Evolutionary conservation across 257 asterid genomes (phyloP), one percentile per base, ranked within the genome.

Genomic region (Jacaranda copaia): DNA sequence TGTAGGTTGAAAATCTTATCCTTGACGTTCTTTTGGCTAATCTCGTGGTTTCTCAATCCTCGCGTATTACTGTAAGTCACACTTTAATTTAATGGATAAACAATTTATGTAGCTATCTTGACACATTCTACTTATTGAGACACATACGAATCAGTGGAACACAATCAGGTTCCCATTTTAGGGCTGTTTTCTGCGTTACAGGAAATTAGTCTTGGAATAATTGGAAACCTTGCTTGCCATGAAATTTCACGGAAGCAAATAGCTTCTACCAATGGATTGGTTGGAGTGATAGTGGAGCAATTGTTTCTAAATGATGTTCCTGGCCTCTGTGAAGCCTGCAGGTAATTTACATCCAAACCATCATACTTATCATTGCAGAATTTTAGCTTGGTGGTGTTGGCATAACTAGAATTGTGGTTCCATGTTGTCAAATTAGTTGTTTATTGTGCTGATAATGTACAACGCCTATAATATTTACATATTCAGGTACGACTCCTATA

Each of bases 181-280:
- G 78, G 57, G 38, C 60, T 80, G 55, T 18, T 32, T 81, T 36
- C n/a, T n/a, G 60, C 74, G 77, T 79, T 62, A 48, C 90, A 96
- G 99, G 99, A 96, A 87, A 93, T 93, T 76, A 77, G 88, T 84
- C 97, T 96, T 61, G 99, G 99, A 77, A 93, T 96, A 42, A 86
- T 91, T 61, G 98, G 97, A 67, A 96, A 93, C 84, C 89, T 93
- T 66, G 93, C 98, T 81, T 96, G 99, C 90, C 97, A 96, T 87
- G 97, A 91, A 70, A 79, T 78, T 32, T 60, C 91, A 12, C 82
- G 89, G 67, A 87, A 76, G 72, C 79, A 77, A 65, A 90, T 96
- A 84, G 77, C 83, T 67, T 85, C 89, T 51, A 86, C 85, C 70
- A 79, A 82, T 88, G 96, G 91, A 68, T 81, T 96, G 89, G 85